Conservation (phyloP, 169 alveolate genomes). For the Cryptosporidium felis region DNA sequence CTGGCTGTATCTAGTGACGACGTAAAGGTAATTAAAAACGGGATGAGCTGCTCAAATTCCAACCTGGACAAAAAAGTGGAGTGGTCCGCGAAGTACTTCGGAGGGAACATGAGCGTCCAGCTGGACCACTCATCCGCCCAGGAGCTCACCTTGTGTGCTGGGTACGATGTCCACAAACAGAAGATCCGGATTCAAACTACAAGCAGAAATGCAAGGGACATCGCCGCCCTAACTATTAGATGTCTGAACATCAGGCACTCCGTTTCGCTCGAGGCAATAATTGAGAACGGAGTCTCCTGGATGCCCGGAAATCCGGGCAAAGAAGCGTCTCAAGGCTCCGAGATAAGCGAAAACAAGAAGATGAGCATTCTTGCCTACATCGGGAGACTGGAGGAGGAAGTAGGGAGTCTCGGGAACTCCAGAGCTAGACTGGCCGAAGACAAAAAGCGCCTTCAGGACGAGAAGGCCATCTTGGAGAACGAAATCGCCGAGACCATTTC, state of each 20-base stretch:
- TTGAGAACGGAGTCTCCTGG: neutral
- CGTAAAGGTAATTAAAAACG: constrained; percentile 45
- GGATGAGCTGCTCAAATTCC: neutral
- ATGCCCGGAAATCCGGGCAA: neutral
- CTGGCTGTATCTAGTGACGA: constrained; percentile 39
- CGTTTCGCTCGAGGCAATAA: constrained; percentile 11
- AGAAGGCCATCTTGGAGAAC: constrained; percentile 19
- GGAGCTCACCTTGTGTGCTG: constrained; percentile 34
- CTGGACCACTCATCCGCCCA: neutral
- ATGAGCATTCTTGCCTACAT: constrained; percentile 10
- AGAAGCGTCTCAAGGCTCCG: neutral
- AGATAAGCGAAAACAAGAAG: neutral
- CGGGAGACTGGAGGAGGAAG: constrained; percentile 12
- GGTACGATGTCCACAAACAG: constrained; percentile 47
- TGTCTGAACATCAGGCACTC: constrained; percentile 31
- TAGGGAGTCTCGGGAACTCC: neutral
- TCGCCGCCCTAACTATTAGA: constrained; percentile 33
- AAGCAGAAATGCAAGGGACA: constrained; percentile 50
- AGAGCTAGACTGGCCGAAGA: neutral
- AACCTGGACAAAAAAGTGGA: constrained; percentile 15
- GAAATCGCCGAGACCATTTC: constrained; percentile 53
- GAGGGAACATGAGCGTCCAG: constrained; percentile 29
- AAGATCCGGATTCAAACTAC: constrained; percentile 10
- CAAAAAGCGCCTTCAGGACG: neutral
- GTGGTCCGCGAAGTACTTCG: constrained; percentile 71